A percentile compares a stretch with the other conserved stretches of the same genome.
These are phyloP conservation scores for Lentinula detonsa DNA, from an alignment of 768 basidiomycete species.

Conservation along the genomic window DNA sequence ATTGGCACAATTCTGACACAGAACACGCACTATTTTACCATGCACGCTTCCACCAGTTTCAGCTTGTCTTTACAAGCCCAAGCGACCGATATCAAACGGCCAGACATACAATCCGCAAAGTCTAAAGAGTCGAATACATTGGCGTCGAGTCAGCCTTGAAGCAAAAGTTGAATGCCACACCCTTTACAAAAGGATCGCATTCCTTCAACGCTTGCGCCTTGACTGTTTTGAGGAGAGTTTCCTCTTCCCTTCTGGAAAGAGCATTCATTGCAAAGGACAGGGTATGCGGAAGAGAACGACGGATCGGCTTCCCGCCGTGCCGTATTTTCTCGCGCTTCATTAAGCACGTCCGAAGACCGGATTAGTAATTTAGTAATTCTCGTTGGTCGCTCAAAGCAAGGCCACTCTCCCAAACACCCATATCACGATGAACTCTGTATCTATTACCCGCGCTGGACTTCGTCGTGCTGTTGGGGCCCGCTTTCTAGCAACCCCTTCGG, in stretches of 20 bases:
- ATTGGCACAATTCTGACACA: not conserved
- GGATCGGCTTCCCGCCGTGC: not conserved
- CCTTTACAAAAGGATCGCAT: constrained; percentile 73
- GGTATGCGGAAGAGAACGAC: constrained; percentile 1
- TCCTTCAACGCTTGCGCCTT: constrained; percentile 75
- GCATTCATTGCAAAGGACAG: constrained; percentile 54
- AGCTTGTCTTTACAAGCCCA: constrained; percentile 78
- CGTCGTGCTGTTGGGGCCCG: constrained; percentile 24
- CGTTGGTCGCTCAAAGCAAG: not conserved
- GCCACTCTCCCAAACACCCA: not conserved
- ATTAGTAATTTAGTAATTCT: not conserved
- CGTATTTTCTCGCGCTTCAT: not conserved
- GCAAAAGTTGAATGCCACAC: constrained; percentile 25
- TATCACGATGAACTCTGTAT: constrained; percentile 8
- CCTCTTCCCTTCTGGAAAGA: constrained; percentile 84
- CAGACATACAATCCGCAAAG: constrained; percentile 80
- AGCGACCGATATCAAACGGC: constrained; percentile 76
- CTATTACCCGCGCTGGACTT: constrained; percentile 6
- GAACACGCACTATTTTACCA: constrained; percentile 66
- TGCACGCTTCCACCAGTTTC: constrained; percentile 68
- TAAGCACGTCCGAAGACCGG: not conserved
- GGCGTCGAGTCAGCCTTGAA: constrained; percentile 1
- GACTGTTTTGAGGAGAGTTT: constrained; percentile 74
- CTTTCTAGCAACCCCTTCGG: constrained; percentile 42
- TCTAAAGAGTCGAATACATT: constrained; percentile 33